Evolutionary conservation across 2,329 filamentous ascomycete species (phyloP).

Genomic region (Ophiostoma angusticollis): DNA sequence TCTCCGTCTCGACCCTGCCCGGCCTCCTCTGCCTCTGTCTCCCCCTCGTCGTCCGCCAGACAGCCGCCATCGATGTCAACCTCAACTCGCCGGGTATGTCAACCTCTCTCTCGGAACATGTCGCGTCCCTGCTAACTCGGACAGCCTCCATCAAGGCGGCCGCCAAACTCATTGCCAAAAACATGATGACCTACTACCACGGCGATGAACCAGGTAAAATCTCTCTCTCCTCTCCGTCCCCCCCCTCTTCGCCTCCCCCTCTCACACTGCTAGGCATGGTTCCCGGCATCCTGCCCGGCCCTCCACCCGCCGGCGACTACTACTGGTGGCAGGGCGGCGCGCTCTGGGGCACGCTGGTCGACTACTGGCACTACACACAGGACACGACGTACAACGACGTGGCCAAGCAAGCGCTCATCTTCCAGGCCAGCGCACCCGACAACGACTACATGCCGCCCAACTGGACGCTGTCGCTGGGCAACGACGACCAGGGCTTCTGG

Average conservation of each 20-base stretch:
- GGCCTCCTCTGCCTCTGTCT: neutral
- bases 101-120: too few relatives aligned
- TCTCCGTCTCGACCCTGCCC: neutral
- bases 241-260: neutral
- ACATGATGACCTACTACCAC: conserved; percentile 37
- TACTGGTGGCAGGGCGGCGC: conserved; percentile 74
- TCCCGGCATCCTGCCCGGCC: conserved; percentile 44
- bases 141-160: conserved; percentile 34
- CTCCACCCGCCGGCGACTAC: conserved; percentile 41
- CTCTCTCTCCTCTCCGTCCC: neutral
- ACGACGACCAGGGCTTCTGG: conserved; percentile 69
- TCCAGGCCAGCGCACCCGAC: conserved; percentile 56
- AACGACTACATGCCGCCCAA: conserved; percentile 67
- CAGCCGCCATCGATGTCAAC: conserved; percentile 11
- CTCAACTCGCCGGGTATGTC: conserved; percentile 7
- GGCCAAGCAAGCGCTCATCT: conserved; percentile 53
- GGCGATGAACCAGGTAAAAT: conserved; percentile 26
- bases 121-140: neutral
- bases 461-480: conserved; percentile 50
- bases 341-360: conserved; percentile 57
- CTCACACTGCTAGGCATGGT: conserved; percentile 32
- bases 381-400: conserved; percentile 59
- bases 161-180: conserved; percentile 32
- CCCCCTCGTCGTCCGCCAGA: neutral
- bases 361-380: conserved; percentile 53